Evolutionary conservation across 768 basidiomycete species (phyloP), one percentile per base, ranked within the genome.

Genomic region (Macrolepiota fuliginosa): DNA sequence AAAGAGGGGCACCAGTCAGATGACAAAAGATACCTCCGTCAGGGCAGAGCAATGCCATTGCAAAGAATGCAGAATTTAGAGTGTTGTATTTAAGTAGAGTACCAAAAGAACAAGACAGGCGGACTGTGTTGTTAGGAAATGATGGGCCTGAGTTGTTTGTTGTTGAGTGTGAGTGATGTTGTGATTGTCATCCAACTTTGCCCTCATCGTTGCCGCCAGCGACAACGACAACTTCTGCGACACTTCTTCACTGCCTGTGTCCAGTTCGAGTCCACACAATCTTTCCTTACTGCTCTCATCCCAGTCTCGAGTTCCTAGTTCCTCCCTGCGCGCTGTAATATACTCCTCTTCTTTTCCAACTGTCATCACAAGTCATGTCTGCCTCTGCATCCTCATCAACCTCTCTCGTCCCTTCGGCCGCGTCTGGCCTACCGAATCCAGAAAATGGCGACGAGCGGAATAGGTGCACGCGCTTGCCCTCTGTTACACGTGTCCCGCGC

Each of bases 371-470:
- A 67, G 71, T 71, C 70, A 74, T 86, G 83, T 83, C 85, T 63
- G 70, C 76, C 63, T 73, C 83, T 67, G 78, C 82, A 39, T 76
- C 82, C 62, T 76, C 82, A 51, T 79, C 82, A 58, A 75, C 79
- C 72, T 78, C 62, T 69, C 79, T 61, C 29, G 72, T 75, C 64
- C 71, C 75, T 63, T 73, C 73, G 65, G 78, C 80, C 80, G 60
- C 80, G 60, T 76, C 84, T 61, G 87, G 80, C 64, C 82, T 81
- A 61, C 82, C 83, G 69, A 83, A 78, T 66, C 73, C 79, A 52
- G 82, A 87, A 73, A 86, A 84, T 69, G 85, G 80, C 66, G 89
- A 90, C 68, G 89, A 90, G 73, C 89, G 87, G 81, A 90, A 90
- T 71, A 90, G 84, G 85, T 83, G 57, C 56, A 70, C 62, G 37